Percentiles rank a stretch among this genome's conserved stretches.
Evolutionary conservation across 2,329 filamentous ascomycete species (phyloP).

Genomic region (Penicillium oxalicum): DNA sequence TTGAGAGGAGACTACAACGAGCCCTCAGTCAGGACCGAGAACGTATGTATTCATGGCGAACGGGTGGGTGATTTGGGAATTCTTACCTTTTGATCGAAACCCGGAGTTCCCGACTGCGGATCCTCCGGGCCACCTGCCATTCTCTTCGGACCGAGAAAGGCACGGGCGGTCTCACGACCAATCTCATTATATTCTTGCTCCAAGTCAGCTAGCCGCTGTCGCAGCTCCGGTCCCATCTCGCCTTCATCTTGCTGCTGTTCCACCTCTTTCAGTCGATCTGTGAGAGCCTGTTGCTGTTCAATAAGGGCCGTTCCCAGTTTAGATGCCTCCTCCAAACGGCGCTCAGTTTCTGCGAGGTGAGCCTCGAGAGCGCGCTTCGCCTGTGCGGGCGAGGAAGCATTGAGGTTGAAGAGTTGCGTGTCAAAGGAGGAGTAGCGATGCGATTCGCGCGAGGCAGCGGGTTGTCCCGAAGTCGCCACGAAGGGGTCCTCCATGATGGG

Average conservation of each 20-base stretch:
- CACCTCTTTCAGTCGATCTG: slow-evolving; percentile 76
- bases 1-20: slow-evolving; percentile 58
- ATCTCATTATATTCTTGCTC: slow-evolving; percentile 95
- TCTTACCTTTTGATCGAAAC: slow-evolving; percentile 43
- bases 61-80: neutral
- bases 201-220: slow-evolving; percentile 74
- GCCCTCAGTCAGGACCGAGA: slow-evolving; percentile 8
- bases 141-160: slow-evolving; percentile 75
- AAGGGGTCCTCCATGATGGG: slow-evolving; percentile 52
- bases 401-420: slow-evolving; percentile 69
- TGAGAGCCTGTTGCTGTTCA: slow-evolving; percentile 76
- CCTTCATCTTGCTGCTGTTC: slow-evolving; percentile 69
- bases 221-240: slow-evolving; percentile 76
- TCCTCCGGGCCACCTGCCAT: slow-evolving; percentile 67
- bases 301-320: slow-evolving; percentile 82
- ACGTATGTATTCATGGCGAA: neutral
- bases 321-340: slow-evolving; percentile 83
- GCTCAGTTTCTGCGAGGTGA: slow-evolving; percentile 86
- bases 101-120: slow-evolving; percentile 39
- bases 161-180: slow-evolving; percentile 79
- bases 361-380: slow-evolving; percentile 84
- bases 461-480: slow-evolving; percentile 43
- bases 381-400: slow-evolving; percentile 77
- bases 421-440: slow-evolving; percentile 82
- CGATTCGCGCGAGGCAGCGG: slow-evolving; percentile 38